Evolutionary conservation across 345 rosid species (phyloP), one percentile per base, ranked within the genome.

Genomic region (Bruguiera gymnorhiza): DNA sequence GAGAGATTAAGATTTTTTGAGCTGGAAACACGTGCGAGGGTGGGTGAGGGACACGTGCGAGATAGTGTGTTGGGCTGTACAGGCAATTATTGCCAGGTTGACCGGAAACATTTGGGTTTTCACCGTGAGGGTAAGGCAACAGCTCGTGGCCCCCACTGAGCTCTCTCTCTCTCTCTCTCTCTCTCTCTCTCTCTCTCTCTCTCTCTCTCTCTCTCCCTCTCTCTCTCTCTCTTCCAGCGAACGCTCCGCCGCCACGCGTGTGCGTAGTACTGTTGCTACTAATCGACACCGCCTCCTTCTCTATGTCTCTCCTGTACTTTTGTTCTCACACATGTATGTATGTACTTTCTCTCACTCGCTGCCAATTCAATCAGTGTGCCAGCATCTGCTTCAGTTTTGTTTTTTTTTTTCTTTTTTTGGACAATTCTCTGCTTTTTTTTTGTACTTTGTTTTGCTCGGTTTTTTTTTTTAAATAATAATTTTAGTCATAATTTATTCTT

Each of bases 11-110:
- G 6, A 11, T 19, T 19, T 19, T 4, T 32, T 32, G 48, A 67
- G 52, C 60, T 66, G 69, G 69, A 66, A 32, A 32, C 69, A 66
- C 70, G 70, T 66, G 70, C 70, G 55, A 39, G 36, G 18, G 54
- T 7, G 23, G 26, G 10, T 7, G 24, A 8, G 13, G 24, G 58
- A 3, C 24, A n/a, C 24, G 58, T 6, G 26, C 24, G 58, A 54
- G 58, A 54, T n/a, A n/a, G 26, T 7, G 37, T 23, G 56, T 58
- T 24, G 62, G 54, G 63, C 63, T 26, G 39, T 57, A 43, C 37
- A 5, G 72, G 55, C 72, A 59, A 30, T n/a, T 29, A 6, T n/a
- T 68, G 71, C 71, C 64, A 2, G 64, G 64, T 58, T 68, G 72
- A 68, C 72, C 54, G 64, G 72, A 29, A 46, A 58, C 57, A 43